A percentile compares a stretch with the other conserved stretches of the same genome.
phyloP scores from a whole-genome alignment of 1,139 yeast species.

The Geotrichum histeridarum region DNA sequence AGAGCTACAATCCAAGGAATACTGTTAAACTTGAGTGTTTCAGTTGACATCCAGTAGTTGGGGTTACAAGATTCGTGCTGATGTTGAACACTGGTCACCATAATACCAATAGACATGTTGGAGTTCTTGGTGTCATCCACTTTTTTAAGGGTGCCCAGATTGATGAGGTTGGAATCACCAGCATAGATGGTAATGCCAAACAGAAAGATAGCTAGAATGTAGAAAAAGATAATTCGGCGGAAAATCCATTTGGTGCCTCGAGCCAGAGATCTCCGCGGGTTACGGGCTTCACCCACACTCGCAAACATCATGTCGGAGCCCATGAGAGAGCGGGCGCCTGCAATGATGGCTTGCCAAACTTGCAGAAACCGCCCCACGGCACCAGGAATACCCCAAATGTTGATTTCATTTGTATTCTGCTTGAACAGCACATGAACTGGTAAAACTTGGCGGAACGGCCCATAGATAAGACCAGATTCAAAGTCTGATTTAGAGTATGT shows the following conservation, averaged over 20 bases:
- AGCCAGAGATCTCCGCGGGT: slow-evolving; percentile 74
- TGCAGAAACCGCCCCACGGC: slow-evolving; percentile 60
- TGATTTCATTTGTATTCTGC: slow-evolving; percentile 47
- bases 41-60: not conserved
- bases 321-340: slow-evolving; percentile 67
- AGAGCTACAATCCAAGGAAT: slow-evolving; percentile 70
- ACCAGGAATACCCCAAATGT: slow-evolving; percentile 53
- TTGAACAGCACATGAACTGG: slow-evolving; percentile 35
- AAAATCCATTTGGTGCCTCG: slow-evolving; percentile 72
- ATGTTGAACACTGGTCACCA: slow-evolving; percentile 9
- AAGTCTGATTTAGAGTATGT: slow-evolving; percentile 47
- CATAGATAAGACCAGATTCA: slow-evolving; percentile 51
- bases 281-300: slow-evolving; percentile 81
- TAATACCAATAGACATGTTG: slow-evolving; percentile 1
- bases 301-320: slow-evolving; percentile 81
- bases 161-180: slow-evolving; percentile 56
- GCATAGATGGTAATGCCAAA: slow-evolving; percentile 68
- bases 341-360: slow-evolving; percentile 55
- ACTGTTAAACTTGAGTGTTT: slow-evolving; percentile 23
- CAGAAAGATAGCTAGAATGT: slow-evolving; percentile 63
- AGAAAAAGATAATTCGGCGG: slow-evolving; percentile 64
- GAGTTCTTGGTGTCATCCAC: not conserved
- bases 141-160: slow-evolving; percentile 9
- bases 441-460: slow-evolving; percentile 66
- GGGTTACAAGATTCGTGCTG: slow-evolving; percentile 11